Evolutionary conservation across 208 protist genomes (phyloP).

Genomic region (Leishmania mexicana): DNA sequence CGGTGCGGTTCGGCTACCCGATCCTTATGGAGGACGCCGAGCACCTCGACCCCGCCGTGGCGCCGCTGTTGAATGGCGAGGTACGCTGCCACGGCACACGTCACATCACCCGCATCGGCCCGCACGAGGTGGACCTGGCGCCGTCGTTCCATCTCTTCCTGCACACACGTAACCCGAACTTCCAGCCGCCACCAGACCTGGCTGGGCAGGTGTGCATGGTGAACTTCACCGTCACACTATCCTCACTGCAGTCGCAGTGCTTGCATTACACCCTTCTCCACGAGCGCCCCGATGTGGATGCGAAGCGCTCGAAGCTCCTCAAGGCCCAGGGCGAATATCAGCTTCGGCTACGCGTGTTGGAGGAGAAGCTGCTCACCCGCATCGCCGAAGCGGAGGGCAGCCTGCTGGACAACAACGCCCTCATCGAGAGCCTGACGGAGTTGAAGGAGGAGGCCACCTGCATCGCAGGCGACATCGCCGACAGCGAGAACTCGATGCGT

Average conservation of each 20-base stretch:
- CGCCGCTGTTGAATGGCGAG: slow-evolving; percentile 98
- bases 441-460: slow-evolving; percentile 94
- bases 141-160: slow-evolving; percentile 98
- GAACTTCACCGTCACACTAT: slow-evolving; percentile 99
- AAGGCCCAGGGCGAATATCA: slow-evolving; percentile 96
- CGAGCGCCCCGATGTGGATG: slow-evolving; percentile 97
- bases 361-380: slow-evolving; percentile 95
- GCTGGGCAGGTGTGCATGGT: slow-evolving; percentile 97
- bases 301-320: slow-evolving; percentile 91
- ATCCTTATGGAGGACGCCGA: slow-evolving; percentile 99
- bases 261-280: slow-evolving; percentile 89
- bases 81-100: slow-evolving; percentile 94
- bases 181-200: slow-evolving; percentile 95
- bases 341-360: slow-evolving; percentile 93
- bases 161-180: slow-evolving; percentile 95
- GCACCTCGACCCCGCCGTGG: slow-evolving; percentile 98
- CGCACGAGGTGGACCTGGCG: slow-evolving; percentile 98
- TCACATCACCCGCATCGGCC: slow-evolving; percentile 94
- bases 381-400: slow-evolving; percentile 95
- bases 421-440: slow-evolving; percentile 94
- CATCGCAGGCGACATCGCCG: slow-evolving; percentile 90
- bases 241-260: slow-evolving; percentile 95
- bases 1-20: slow-evolving; percentile 98
- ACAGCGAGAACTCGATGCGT: slow-evolving; percentile 94
- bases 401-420: slow-evolving; percentile 97